A percentile compares a stretch with the other conserved stretches of the same genome.
Evolutionary conservation across 106 monocot species (phyloP).

Genomic region (Vanilla planifolia): DNA sequence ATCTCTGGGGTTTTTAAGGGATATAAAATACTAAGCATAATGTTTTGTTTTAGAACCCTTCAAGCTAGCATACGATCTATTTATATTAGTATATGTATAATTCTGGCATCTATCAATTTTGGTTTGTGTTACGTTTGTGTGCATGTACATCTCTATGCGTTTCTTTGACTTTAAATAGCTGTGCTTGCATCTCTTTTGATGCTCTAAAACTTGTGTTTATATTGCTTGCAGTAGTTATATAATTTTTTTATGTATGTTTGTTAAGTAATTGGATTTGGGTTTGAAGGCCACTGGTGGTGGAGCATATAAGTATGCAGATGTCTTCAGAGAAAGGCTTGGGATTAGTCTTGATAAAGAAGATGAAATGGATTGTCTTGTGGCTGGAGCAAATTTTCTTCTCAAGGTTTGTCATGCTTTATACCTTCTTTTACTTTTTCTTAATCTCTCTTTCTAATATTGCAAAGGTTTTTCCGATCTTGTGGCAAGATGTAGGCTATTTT

Average conservation of each 20-base stretch:
- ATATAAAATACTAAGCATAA: no score
- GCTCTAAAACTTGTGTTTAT: no score
- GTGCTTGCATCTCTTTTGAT: no score
- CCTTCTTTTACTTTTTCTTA: neutral
- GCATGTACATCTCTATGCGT: no score
- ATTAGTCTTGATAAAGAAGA: constrained; percentile 95
- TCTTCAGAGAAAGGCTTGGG: constrained; percentile 82
- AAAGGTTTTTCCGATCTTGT: neutral
- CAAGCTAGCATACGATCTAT: no score
- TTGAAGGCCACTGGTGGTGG: constrained; percentile 98
- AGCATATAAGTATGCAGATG: constrained; percentile 90
- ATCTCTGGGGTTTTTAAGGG: no score
- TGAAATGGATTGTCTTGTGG: constrained; percentile 96
- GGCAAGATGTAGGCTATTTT: neutral
- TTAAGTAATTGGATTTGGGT: constrained; percentile 19
- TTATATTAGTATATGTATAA: no score
- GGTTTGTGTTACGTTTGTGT: no score
- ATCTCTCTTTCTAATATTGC: neutral
- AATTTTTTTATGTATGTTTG: constrained; percentile 1
- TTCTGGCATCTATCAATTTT: no score
- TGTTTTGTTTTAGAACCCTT: no score
- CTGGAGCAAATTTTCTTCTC: constrained; percentile 97
- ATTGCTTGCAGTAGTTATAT: neutral
- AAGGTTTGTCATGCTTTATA: constrained; percentile 39
- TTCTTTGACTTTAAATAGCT: no score